These are phyloP conservation scores for Pythium volutum DNA, from an alignment of 352 stramenopile species.

Conservation along the genomic window DNA sequence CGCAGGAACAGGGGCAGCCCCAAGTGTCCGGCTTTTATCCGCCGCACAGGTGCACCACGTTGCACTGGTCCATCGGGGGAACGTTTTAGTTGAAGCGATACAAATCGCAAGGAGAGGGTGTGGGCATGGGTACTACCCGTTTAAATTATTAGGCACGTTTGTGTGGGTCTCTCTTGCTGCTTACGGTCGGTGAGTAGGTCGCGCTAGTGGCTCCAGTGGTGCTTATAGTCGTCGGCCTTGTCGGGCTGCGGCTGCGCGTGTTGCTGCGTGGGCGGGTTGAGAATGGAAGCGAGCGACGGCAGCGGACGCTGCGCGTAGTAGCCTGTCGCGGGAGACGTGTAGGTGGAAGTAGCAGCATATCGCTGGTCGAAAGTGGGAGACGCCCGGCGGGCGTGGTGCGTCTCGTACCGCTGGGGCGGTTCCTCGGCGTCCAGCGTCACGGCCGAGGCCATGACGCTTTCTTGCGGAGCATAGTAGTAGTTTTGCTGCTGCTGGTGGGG, in stretches of 20 bases:
- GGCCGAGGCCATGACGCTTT: constrained; percentile 18
- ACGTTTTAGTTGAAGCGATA: background rate
- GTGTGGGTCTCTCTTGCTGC: background rate
- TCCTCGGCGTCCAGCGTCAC: constrained; percentile 17
- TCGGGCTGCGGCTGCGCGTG: background rate
- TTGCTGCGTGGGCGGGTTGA: constrained; percentile 11
- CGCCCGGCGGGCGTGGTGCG: background rate
- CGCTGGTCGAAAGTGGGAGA: constrained; percentile 20
- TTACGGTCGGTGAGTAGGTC: background rate
- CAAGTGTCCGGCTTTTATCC: background rate
- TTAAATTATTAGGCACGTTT: background rate
- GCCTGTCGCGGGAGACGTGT: constrained; percentile 3
- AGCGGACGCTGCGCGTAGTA: constrained; percentile 14
- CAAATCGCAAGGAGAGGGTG: background rate
- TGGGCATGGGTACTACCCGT: background rate
- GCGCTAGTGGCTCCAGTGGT: background rate
- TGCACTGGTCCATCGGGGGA: background rate
- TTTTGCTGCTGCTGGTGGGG: background rate
- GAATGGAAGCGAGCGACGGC: constrained; percentile 17
- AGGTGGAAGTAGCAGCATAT: constrained; percentile 4
- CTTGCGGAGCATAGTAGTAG: constrained; percentile 11
- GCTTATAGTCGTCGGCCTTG: background rate
- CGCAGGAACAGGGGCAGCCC: background rate
- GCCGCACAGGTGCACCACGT: background rate
- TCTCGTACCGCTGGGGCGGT: constrained; percentile 6